Base-by-base conservation (phyloP, 2,329 filamentous ascomycete genomes). In the Chrysoporthe deuterocubensis region DNA sequence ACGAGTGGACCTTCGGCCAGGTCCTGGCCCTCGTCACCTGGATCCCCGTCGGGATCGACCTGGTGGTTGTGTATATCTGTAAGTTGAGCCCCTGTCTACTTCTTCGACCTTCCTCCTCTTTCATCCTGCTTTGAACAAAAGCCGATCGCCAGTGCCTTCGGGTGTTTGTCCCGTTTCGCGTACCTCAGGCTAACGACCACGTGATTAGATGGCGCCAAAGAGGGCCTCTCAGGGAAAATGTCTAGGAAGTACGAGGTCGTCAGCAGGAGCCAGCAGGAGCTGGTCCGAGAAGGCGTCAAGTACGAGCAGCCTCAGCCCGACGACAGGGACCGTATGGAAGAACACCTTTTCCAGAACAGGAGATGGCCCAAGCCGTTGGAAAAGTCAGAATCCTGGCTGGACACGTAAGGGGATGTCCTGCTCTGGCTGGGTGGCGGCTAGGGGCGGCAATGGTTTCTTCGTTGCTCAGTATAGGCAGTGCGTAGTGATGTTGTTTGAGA, bases 1-100 rank as follows among this genome's bases (percentile, higher is more conserved):
- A 67, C 1, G 65, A 69, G 32, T 78, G 76, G 75, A 76, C 72
- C 4, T 78, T 78, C 60, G 73, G 75, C 0, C 76, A 78, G 68
- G 74, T 76, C 3, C 66, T 78, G 3, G 71, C 75, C 0, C 62
- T 78, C 21, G 73, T 74, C 4, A 75, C 74, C 0, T 78, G 77
- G 76, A 69, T 73, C 9, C 75, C 76, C 0, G 72, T 77, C 1
- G 42, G 72, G 0, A 71, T 76, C 5, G 76, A 77, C 18, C 62
- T 77, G n/a, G 56, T 66, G 1, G 70, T 72, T 34, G 70, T 76
- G 2, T 71, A 74, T 21, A 71, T 72, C 1, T 75, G 75, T 77
- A 52, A 70, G 75, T 72, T 2, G 16, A 4, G 34, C 37, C 32
- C 26, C 37, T 4, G 37, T 4, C 32, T 58, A 6, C 11, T 40